Evolutionary conservation across 371 early-diverging fungal species (phyloP), one percentile per base, ranked within the genome.

Genomic region (Mortierella sp.): DNA sequence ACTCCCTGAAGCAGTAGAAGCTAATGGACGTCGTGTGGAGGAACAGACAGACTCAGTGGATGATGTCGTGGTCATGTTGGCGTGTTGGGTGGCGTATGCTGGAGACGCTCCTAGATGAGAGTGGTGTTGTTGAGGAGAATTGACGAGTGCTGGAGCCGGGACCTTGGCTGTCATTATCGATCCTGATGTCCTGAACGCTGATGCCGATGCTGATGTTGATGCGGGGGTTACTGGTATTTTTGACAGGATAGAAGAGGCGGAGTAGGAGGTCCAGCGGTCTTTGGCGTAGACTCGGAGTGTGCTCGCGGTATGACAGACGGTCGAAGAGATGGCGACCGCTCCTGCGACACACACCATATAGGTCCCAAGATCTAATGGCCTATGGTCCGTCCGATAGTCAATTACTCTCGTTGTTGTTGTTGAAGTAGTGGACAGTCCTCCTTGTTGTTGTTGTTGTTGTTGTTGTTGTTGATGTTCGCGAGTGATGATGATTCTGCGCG

Each of bases 301-400:
- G 0, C 63, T 58, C 14, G 73, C 76, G 0, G 80, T 70, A 44
- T 81, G 74, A n/a, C 82, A 81, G 44, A 77, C 45, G 4, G 77
- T 55, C 0, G 82, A 70, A 9, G 82, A 77, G 41, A 71, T 47
- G 8, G 68, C 61, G 13, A 77, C 82, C 0, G 82, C 66, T 11
- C 74, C 68, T 7, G 82, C 47, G 14, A 77, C 72, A 66, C 82
- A 81, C 47, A 68, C 61, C 82, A 81, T 81, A 34, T 77, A 81
- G 5, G 68, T 70, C 7, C 65, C 68, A 26, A 71, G n/a, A 7
- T 64, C 55, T 45, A 81, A 48, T 6, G 55, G n/a, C 39, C 47
- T n/a, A 26, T 31, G 26, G 10, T 55, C 44, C 10, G 66, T 24
- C 48, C 68, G 8, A 31, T 43, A 34, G 34, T 41, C 31, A 53